Evolutionary conservation across 1,284 basidiomycete genomes (phyloP), one percentile per base, ranked within the genome.

Genomic region (Pseudozyma flocculosa): DNA sequence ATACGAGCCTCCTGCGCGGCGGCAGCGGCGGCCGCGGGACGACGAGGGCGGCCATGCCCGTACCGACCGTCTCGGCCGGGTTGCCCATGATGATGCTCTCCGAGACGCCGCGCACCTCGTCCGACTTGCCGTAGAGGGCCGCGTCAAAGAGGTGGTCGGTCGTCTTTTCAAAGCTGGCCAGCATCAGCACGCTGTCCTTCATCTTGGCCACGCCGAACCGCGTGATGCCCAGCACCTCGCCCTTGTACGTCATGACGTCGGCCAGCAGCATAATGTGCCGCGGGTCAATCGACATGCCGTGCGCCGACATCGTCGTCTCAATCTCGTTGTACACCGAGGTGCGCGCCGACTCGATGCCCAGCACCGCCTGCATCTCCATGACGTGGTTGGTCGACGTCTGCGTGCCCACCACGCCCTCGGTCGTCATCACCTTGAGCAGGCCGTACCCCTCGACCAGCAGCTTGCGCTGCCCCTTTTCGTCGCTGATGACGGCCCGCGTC

Each of bases 51-150:
- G 70, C 68, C 73, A 75, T 75, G n/a, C 92, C 94, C 21, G 94
- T 97, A 24, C 94, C 94, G 73, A 93, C 93, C 62, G 87, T 89
- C 19, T 92, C 88, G 0, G 93, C 92, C n/a, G 93, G 88, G 72
- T 95, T 96, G 30, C 95, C 94, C 91, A 99, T 95, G 78, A 99
- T 98, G 79, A 99, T 99, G 78, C 93, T 96, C 79, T 99, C 95
- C 18, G 92, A 96, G 0, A 98, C 94, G 54, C 95, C 95, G 32
- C 91, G 87, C 54, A 99, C 95, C 52, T 85, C 86, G 75, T 99
- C 95, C 49, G 87, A 92, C 81, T 98, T 97, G 18, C 92, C 92
- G 78, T 88, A 95, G 10, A 95, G 88, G 4, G 95, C 90, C 1
- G 95, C 95, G 74, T 99, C 93, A 80, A 99, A 99, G 60, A 99